A percentile compares a stretch with the other conserved stretches of the same genome.
Conservation (phyloP, 805 yeast genomes). For the Yarrowia deformans region DNA sequence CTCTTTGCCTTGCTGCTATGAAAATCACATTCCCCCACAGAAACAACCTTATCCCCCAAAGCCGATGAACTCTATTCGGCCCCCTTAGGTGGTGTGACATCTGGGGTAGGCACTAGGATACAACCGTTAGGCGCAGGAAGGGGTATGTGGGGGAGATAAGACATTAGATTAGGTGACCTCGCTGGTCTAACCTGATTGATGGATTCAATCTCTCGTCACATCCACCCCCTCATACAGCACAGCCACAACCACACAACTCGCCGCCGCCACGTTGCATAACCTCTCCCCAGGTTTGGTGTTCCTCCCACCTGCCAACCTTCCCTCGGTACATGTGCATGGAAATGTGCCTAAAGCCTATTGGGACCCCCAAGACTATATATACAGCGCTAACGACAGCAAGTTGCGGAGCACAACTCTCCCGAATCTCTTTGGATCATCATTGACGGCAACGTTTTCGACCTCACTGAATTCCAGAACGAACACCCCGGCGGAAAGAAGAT, state of each 20-base stretch:
- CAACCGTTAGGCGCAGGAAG: not conserved
- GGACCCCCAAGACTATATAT: not conserved
- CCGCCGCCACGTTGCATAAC: conserved; percentile 26
- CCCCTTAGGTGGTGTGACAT: conserved; percentile 36
- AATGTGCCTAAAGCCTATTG: conserved; percentile 23
- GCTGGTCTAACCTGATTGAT: too few relatives aligned
- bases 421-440: conserved; percentile 86
- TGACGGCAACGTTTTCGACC: conserved; percentile 80
- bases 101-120: conserved; percentile 17
- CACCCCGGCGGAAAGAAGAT: conserved; percentile 88
- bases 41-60: conserved; percentile 33
- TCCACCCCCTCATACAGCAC: too few relatives aligned
- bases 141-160: not conserved
- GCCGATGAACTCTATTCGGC: conserved; percentile 33
- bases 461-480: conserved; percentile 69
- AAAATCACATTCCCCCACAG: conserved; percentile 39
- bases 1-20: conserved; percentile 4
- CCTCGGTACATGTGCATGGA: conserved; percentile 35
- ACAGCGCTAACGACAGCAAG: conserved; percentile 53
- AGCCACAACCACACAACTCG: not conserved
- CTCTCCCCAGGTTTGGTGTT: not conserved
- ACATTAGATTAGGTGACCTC: too few relatives aligned
- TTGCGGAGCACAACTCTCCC: conserved; percentile 73
- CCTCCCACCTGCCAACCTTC: not conserved
- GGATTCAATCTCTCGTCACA: not conserved